These are phyloP conservation scores for Hypholoma fasciculare DNA, from an alignment of 768 basidiomycete genomes.

Conservation along the genomic window DNA sequence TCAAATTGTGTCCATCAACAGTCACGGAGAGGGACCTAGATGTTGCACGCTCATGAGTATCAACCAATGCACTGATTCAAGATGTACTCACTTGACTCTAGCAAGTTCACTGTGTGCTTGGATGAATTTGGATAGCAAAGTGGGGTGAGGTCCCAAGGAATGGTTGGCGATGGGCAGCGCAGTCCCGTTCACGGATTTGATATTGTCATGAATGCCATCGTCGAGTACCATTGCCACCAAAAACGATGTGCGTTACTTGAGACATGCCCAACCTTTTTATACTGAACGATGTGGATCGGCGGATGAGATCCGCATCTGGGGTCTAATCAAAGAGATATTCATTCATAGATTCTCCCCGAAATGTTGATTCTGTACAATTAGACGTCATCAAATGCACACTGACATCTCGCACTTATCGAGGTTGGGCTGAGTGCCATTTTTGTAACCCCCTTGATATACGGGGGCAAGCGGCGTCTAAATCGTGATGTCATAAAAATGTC, in stretches of 20 bases:
- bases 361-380: background rate
- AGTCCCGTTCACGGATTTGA: conserved; percentile 16
- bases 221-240: conserved; percentile 27
- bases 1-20: conserved; percentile 64
- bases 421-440: too few species aligned
- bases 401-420: background rate
- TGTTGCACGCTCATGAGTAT: conserved; percentile 11
- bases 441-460: background rate
- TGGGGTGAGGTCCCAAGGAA: background rate
- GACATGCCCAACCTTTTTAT: conserved; percentile 14
- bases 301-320: conserved; percentile 33
- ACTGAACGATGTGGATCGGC: conserved; percentile 12
- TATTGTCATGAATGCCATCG: conserved; percentile 16
- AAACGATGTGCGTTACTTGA: conserved; percentile 7
- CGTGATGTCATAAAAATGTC: background rate
- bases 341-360: conserved; percentile 2
- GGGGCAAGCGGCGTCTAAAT: background rate
- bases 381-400: background rate
- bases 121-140: conserved; percentile 21
- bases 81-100: conserved; percentile 11
- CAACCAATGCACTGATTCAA: background rate
- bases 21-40: conserved; percentile 52
- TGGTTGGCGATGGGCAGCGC: conserved; percentile 9
- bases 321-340: conserved; percentile 3
- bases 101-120: conserved; percentile 17